phyloP scores from a whole-genome alignment of 108 stramenopile species.

The Pseudonitzschia delicatissima region DNA sequence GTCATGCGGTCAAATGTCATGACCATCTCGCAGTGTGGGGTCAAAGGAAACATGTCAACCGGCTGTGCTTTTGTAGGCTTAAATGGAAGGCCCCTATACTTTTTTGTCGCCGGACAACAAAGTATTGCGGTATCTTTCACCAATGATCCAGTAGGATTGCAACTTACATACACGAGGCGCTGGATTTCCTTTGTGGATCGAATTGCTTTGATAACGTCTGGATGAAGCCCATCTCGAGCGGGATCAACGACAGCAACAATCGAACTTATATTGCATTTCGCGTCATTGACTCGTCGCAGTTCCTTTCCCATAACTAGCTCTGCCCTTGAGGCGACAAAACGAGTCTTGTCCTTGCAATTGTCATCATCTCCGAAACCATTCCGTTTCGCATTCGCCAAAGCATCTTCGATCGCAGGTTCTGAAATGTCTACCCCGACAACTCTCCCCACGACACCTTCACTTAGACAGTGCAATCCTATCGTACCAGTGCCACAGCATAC shows the following conservation, averaged over 20 bases:
- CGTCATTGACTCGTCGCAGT: conserved; percentile 37
- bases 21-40: conserved; percentile 89
- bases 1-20: conserved; percentile 89
- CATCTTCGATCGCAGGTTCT: conserved; percentile 86
- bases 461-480: conserved; percentile 82
- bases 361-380: conserved; percentile 42
- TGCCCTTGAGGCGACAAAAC: conserved; percentile 71
- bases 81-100: conserved; percentile 74
- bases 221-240: conserved; percentile 88
- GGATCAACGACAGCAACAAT: conserved; percentile 93
- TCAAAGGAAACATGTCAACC: conserved; percentile 96
- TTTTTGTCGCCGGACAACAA: conserved; percentile 78
- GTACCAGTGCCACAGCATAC: conserved; percentile 96
- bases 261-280: neutral
- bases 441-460: conserved; percentile 63
- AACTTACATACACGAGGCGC: conserved; percentile 90
- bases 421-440: conserved; percentile 89
- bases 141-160: conserved; percentile 89
- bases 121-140: conserved; percentile 68
- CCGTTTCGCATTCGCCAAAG: conserved; percentile 65
- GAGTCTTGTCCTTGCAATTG: conserved; percentile 18
- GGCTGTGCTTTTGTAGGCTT: conserved; percentile 74
- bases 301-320: conserved; percentile 64
- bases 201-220: conserved; percentile 68
- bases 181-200: conserved; percentile 64